Conservation (phyloP, 164 flowering plant species). For the Magnolia officinalis region DNA sequence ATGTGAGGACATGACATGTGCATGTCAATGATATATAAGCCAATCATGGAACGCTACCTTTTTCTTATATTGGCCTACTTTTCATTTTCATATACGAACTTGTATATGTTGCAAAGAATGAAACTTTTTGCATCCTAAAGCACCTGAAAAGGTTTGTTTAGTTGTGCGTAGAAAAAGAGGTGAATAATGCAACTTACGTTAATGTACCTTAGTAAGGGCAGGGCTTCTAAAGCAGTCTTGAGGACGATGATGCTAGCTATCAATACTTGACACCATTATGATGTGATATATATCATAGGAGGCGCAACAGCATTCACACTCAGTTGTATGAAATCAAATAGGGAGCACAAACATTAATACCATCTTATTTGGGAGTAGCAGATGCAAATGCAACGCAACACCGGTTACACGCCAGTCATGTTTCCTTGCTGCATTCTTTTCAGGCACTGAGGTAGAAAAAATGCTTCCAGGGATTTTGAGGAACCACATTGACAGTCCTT, state of each 20-base stretch:
- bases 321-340: no score
- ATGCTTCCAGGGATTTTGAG: not conserved
- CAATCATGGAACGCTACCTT: slow-evolving; percentile 38
- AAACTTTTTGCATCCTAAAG: slow-evolving; percentile 87
- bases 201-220: slow-evolving; percentile 76
- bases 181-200: not conserved
- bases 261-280: slow-evolving; percentile 45
- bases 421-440: not conserved
- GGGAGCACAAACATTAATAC: no score
- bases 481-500: not conserved
- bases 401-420: not conserved
- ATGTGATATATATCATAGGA: no score
- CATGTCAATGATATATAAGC: not conserved
- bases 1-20: not conserved
- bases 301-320: no score
- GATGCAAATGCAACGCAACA: no score
- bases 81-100: slow-evolving; percentile 79
- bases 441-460: not conserved
- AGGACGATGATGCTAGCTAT: slow-evolving; percentile 94
- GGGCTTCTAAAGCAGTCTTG: slow-evolving; percentile 88
- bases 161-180: not conserved
- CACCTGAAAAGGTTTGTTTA: slow-evolving; percentile 42
- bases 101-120: slow-evolving; percentile 76
- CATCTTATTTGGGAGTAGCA: no score
- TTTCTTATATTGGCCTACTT: slow-evolving; percentile 67